phyloP scores from a whole-genome alignment of 2,329 filamentous ascomycete species.

The Aspergillus quadricinctus region DNA sequence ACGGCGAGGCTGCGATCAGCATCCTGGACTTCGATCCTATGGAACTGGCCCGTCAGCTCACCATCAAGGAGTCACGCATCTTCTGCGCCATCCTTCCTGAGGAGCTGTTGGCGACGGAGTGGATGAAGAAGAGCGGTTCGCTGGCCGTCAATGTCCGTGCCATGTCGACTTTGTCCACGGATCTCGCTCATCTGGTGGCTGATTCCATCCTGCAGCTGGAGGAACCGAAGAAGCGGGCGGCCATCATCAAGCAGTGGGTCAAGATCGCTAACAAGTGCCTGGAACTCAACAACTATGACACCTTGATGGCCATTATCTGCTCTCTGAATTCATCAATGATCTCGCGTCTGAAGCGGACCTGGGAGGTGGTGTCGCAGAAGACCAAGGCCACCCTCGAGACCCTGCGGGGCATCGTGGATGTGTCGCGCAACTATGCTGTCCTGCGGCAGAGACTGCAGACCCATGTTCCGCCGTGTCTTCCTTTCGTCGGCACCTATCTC shows the following conservation, averaged over 20 bases:
- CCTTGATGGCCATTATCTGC: constrained; percentile 94
- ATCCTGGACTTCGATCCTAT: constrained; percentile 89
- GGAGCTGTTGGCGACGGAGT: constrained; percentile 85
- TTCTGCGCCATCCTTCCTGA: constrained; percentile 91
- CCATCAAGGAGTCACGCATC: constrained; percentile 82
- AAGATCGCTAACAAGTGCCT: constrained; percentile 85
- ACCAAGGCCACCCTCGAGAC: constrained; percentile 74
- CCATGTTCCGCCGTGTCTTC: constrained; percentile 85
- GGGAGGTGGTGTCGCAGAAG: constrained; percentile 82
- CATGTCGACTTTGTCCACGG: constrained; percentile 89
- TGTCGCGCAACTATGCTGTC: constrained; percentile 84
- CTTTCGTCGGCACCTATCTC: constrained; percentile 92
- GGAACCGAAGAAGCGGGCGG: constrained; percentile 89
- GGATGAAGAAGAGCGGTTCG: constrained; percentile 81
- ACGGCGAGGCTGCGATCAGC: constrained; percentile 63
- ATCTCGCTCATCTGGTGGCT: constrained; percentile 85
- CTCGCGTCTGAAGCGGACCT: constrained; percentile 79
- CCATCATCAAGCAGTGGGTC: constrained; percentile 95
- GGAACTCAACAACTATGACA: constrained; percentile 92
- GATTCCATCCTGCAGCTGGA: constrained; percentile 84
- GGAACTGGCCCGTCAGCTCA: constrained; percentile 87
- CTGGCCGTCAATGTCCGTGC: constrained; percentile 85
- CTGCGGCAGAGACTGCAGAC: constrained; percentile 78
- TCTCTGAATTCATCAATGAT: constrained; percentile 90
- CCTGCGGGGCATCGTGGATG: constrained; percentile 80